Percentiles rank a stretch among this genome's conserved stretches.
These are phyloP conservation scores for Naganishia friedmannii DNA, from an alignment of 768 basidiomycete genomes.

Conservation along the genomic window DNA sequence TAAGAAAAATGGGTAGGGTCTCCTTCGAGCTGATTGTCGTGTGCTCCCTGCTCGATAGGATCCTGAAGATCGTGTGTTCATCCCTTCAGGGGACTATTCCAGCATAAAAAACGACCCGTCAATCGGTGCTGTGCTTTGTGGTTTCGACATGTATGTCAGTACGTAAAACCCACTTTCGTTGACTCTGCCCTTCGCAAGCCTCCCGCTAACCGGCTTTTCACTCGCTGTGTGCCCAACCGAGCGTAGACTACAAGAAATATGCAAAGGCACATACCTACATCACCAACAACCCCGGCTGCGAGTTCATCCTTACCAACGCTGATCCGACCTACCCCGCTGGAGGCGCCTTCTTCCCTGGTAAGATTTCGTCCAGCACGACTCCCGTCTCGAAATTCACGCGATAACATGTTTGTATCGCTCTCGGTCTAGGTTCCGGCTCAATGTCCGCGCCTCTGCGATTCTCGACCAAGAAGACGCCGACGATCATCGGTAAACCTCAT, in stretches of 20 bases:
- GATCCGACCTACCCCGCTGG: slow-evolving; percentile 82
- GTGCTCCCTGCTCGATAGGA: slow-evolving; percentile 55
- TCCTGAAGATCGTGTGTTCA: slow-evolving; percentile 75
- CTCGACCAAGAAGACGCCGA: slow-evolving; percentile 67
- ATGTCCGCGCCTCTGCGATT: slow-evolving; percentile 77
- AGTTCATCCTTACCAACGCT: slow-evolving; percentile 85
- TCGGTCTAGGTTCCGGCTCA: slow-evolving; percentile 60
- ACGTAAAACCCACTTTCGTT: slow-evolving; percentile 26
- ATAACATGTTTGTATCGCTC: background rate
- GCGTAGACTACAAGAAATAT: slow-evolving; percentile 76
- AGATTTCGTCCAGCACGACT: background rate
- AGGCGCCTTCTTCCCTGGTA: slow-evolving; percentile 69
- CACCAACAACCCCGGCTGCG: slow-evolving; percentile 70
- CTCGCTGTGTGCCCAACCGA: background rate
- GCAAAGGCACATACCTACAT: slow-evolving; percentile 90
- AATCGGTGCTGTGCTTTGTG: slow-evolving; percentile 91
- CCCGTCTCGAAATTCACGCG: background rate
- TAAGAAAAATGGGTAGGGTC: background rate
- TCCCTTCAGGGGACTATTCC: slow-evolving; percentile 67
- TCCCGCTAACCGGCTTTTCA: background rate
- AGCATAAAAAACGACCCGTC: slow-evolving; percentile 62
- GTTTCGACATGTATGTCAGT: slow-evolving; percentile 75
- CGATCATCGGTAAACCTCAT: slow-evolving; percentile 86
- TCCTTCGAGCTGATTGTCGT: too few relatives aligned
- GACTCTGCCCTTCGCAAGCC: background rate